phyloP scores from a whole-genome alignment of 371 early-diverging fungal genomes.

The Lichtheimia ornata region DNA sequence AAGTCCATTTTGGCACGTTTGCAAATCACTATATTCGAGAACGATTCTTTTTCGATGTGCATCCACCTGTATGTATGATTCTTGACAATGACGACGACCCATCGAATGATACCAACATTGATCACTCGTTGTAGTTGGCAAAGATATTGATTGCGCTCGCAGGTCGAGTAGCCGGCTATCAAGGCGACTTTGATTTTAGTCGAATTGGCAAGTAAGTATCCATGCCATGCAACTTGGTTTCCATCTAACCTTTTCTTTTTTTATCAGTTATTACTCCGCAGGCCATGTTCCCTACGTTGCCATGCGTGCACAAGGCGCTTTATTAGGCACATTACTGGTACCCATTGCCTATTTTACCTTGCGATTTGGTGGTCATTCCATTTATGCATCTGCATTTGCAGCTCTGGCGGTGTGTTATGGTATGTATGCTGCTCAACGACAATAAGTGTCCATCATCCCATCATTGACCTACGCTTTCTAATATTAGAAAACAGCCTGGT shows the following conservation, averaged over 20 bases:
- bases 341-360: conserved; percentile 85
- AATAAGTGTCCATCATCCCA: conserved; percentile 16
- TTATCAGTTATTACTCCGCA: conserved; percentile 34
- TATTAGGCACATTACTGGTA: conserved; percentile 74
- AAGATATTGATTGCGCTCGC: conserved; percentile 89
- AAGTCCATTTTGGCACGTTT: conserved; percentile 99
- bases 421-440: conserved; percentile 22
- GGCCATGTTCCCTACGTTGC: conserved; percentile 78
- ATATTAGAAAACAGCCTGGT: conserved; percentile 84
- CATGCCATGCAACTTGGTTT: not conserved
- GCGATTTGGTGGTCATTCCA: conserved; percentile 72
- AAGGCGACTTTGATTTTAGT: conserved; percentile 87
- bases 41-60: conserved; percentile 97
- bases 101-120: no score
- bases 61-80: conserved; percentile 42
- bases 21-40: conserved; percentile 92
- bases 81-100: no score
- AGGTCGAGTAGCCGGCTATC: conserved; percentile 78
- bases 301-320: conserved; percentile 78
- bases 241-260: not conserved
- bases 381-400: conserved; percentile 67
- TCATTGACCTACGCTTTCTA: not conserved
- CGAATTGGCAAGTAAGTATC: conserved; percentile 76
- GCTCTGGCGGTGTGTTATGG: conserved; percentile 72
- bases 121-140: conserved; percentile 60